Evolutionary conservation across 371 early-diverging fungal genomes (phyloP).

Genomic region (Mortierella sp.): DNA sequence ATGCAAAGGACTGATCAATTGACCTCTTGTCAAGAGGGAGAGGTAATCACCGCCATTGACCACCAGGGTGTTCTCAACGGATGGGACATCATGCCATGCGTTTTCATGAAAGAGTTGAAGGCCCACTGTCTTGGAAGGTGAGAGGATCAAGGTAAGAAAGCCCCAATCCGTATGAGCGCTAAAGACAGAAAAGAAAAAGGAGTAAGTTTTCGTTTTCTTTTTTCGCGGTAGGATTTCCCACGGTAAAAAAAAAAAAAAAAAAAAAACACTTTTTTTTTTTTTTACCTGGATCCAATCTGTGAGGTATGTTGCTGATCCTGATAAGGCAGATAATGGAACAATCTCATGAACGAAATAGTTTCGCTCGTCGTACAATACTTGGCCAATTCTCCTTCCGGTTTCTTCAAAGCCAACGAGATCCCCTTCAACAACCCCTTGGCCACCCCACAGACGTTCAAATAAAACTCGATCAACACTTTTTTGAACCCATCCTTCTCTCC

Average conservation of each 20-base stretch:
- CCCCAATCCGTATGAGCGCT: slow-evolving; percentile 67
- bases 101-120: slow-evolving; percentile 56
- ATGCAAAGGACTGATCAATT: slow-evolving; percentile 62
- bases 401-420: slow-evolving; percentile 31
- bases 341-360: slow-evolving; percentile 62
- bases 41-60: slow-evolving; percentile 70
- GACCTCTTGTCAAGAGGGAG: slow-evolving; percentile 60
- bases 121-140: slow-evolving; percentile 55
- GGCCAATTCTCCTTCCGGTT: slow-evolving; percentile 36
- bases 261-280: background rate
- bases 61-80: slow-evolving; percentile 55
- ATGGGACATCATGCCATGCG: slow-evolving; percentile 60
- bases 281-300: slow-evolving; percentile 41
- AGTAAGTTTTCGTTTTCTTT: background rate
- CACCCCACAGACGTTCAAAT: slow-evolving; percentile 45
- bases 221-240: slow-evolving; percentile 22
- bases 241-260: slow-evolving; percentile 16
- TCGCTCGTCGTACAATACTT: slow-evolving; percentile 56
- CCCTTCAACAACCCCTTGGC: slow-evolving; percentile 54
- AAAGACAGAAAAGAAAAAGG: background rate
- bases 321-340: slow-evolving; percentile 64
- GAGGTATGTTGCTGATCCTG: slow-evolving; percentile 27
- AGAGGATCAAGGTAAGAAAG: slow-evolving; percentile 62
- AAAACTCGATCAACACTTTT: slow-evolving; percentile 47
- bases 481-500: slow-evolving; percentile 30